These are phyloP conservation scores for Tinospora cordifolia DNA, from an alignment of 164 flowering plant species.

Conservation along the genomic window DNA sequence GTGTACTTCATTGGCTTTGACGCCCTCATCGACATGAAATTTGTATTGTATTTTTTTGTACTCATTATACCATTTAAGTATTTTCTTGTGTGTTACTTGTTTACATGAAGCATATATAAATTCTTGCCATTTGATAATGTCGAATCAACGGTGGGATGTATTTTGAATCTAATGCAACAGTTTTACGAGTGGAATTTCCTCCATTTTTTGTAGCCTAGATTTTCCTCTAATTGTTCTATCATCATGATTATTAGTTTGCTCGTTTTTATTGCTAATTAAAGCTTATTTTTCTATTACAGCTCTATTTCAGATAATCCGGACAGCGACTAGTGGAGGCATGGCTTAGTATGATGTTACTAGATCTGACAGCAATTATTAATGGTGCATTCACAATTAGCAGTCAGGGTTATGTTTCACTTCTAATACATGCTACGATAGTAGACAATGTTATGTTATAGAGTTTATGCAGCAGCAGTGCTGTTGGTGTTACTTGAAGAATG, in stretches of 20 bases:
- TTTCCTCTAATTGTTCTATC: background rate
- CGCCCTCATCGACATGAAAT: too few relatives aligned
- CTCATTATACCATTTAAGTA: background rate
- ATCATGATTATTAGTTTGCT: background rate
- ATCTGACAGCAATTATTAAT: background rate
- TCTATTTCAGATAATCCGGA: constrained; percentile 72
- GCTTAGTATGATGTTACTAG: constrained; percentile 26
- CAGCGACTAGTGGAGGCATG: constrained; percentile 68
- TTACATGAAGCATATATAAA: background rate
- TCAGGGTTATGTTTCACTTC: constrained; percentile 8
- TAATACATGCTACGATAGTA: constrained; percentile 3
- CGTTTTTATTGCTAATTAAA: background rate
- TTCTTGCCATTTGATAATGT: too few relatives aligned
- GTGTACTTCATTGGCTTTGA: too few relatives aligned
- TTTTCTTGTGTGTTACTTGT: background rate
- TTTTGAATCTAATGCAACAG: background rate
- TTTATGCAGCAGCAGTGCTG: background rate
- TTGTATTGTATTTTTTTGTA: too few relatives aligned
- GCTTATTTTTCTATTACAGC: constrained; percentile 29
- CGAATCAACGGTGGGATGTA: too few relatives aligned
- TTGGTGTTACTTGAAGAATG: constrained; percentile 4
- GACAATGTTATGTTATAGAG: background rate
- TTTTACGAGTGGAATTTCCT: background rate
- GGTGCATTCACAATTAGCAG: background rate
- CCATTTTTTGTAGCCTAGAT: background rate